Evolutionary conservation across 805 yeast species (phyloP), one percentile per base, ranked within the genome.

Genomic region (Lipomyces chichibuensis): DNA sequence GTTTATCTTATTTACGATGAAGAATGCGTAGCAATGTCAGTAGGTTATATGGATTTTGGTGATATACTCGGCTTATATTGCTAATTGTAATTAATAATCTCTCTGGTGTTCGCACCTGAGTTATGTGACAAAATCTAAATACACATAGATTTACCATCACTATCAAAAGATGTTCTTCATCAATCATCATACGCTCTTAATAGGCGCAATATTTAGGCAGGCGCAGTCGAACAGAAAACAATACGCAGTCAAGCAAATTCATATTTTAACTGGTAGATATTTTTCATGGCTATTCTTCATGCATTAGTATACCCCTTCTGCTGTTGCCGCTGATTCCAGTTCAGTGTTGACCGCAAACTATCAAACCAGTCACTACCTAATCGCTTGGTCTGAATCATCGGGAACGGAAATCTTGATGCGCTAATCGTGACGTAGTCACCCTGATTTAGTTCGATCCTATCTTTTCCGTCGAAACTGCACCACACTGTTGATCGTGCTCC

Each of bases 401-500:
- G 98, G 81, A 94, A 94, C 25, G 97, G 96, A 79, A 85, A 94
- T 25, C 92, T 90, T 55, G 94, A 87, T 0, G 97, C 97, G 52
- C 86, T 86, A 11, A 95, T 85, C 0, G 92, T 86, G 46, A 95
- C 90, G 74, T 91, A 92, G 76, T 91, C 95, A 8, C 98, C 98
- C 66, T 85, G 87, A 39, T 81, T 78, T 54, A 95, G 79, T 76
- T 94, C 97, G 2, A 92, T 88, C 54, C 98, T 81, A 25, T 88
- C 87, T 72, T 94, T 87, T 11, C 99, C 99, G 79, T 95, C 99
- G 75, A 95, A 95, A 1, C 97, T 88, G 2, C 96, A 96, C 96
- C 97, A 95, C 0, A 98, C 97, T 0, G 97, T 90, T 2, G 96
- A 86, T 60, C 99, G 80, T 55, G 97, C 89, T 64, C 82, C 83